Evolutionary conservation across 2,329 filamentous ascomycete species (phyloP).

Genomic region (Tolypocladium pustulatum): DNA sequence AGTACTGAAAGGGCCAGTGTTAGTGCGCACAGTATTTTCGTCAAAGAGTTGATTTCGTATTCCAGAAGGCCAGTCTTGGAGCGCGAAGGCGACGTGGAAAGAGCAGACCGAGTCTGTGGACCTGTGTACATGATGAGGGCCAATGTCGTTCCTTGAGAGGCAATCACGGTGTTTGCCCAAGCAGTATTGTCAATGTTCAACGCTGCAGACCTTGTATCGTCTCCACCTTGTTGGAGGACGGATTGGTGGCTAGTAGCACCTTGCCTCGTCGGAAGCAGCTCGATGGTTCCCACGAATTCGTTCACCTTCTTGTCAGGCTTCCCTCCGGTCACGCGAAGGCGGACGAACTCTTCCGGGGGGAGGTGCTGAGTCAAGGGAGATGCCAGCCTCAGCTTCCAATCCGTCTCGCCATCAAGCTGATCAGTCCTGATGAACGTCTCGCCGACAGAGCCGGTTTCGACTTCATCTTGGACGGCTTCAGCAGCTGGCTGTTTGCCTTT

Average conservation of each 20-base stretch:
- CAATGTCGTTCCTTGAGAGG: conserved; percentile 79
- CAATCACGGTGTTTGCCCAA: conserved; percentile 96
- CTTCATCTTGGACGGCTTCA: conserved; percentile 13
- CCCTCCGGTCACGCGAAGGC: conserved; percentile 65
- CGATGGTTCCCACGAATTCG: conserved; percentile 83
- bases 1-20: conserved; percentile 80
- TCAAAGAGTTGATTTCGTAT: conserved; percentile 92
- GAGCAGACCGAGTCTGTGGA: conserved; percentile 81
- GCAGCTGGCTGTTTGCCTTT: conserved; percentile 24
- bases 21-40: conserved; percentile 86
- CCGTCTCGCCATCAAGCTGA: conserved; percentile 93
- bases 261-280: conserved; percentile 50
- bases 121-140: conserved; percentile 93
- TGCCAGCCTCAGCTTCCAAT: conserved; percentile 92
- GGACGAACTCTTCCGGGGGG: conserved; percentile 58
- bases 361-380: conserved; percentile 79
- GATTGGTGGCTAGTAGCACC: conserved; percentile 33
- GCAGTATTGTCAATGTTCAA: conserved; percentile 94
- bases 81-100: conserved; percentile 83
- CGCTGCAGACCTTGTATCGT: conserved; percentile 49
- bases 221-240: conserved; percentile 20
- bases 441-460: conserved; percentile 42
- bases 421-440: conserved; percentile 97
- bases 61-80: conserved; percentile 92
- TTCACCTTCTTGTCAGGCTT: conserved; percentile 92